Base-by-base conservation (phyloP, 2,329 filamentous ascomycete genomes). In the Penicillium digitatum region DNA sequence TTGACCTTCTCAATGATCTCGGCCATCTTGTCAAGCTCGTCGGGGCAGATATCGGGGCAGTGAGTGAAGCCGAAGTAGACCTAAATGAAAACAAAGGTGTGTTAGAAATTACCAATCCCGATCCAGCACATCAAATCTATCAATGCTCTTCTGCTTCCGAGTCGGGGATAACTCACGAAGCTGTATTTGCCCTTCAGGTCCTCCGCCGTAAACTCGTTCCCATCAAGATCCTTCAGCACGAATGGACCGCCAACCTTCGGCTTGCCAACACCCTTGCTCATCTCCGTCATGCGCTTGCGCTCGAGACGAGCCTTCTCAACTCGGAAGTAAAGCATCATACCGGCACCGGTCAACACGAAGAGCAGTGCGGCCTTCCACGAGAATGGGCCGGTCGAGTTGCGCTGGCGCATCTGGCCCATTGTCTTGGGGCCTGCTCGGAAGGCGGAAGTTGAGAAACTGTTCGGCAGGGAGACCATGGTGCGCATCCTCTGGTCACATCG, bases 21-120 rank as follows among this genome's bases (percentile, higher is more conserved):
- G n/a, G 93, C 89, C 92, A 99, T 96, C 80, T 99, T 99, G 79
- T 99, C 94, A 66, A 99, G 87, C 77, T 99, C 94, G 70, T 99
- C 94, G 32, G 94, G 94, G 79, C 94, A 99, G 72, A 99, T 99
- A 72, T 99, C 94, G 24, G 94, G 94, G 73, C 94, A 99, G 75
- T 96, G 92, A 9, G 90, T 93, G 81, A 99, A 99, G 68, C 94
- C 94, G 72, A 99, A 99, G 78, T 99, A 99, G 35, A 97, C 86
- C 90, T 94, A 7, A 9, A 44, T 37, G 1, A 2, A 57, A 26
- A 18, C 12, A 26, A 42, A 20, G 1, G 29, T 31, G 8, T 16
- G 43, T 58, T 34, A 63, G 58, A 39, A 48, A 16, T 22, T 22
- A 34, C 5, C 29, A 7, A 24, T 16, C n/a, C 27, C 10, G 10